Base-by-base conservation (phyloP, 2,329 filamentous ascomycete species). In the Beauveria sp. region DNA sequence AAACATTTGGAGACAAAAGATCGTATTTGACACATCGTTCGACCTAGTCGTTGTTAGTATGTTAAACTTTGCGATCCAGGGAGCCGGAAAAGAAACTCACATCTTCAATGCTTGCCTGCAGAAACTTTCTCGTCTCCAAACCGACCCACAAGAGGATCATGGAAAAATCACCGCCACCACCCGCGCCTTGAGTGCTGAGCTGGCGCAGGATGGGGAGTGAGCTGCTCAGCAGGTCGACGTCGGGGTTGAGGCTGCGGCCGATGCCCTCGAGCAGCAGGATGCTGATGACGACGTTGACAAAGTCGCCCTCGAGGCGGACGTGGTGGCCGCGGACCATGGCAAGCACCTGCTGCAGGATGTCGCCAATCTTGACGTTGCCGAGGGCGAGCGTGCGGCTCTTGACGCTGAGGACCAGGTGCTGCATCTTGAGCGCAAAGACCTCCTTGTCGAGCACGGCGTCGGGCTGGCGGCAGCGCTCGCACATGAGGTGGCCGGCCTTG, bases 231-330 rank as follows among this genome's bases (percentile, higher is more conserved):
- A 99, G 79, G 75, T 99, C 95, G 52, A 97, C 79, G 59, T 93
- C 81, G 0, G 95, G 93, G 72, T 98, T 88, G 18, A 99, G 77
- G 63, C 82, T 91, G 64, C 95, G 84, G 0, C 95, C 95, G 69
- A 98, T 99, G 7, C 95, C 95, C 73, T 99, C 95, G 1, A 99
- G 81, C 2, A 99, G 81, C 40, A 99, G 78, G 59, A 98, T 97
- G 63, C 91, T 96, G 63, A 99, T 88, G 34, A 99, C 93, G 5
- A 99, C 95, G 71, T 99, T 99, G 71, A 99, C 92, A 71, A 98
- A 99, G 73, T 99, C 95, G 9, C 95, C 95, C 74, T 99, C 95
- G 56, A 99, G 83, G 9, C 95, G 84, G 4, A 99, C 95, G 71
- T 99, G 95, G 72, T 99, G 95, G 10, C 81, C 79, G 61, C 95